These are phyloP conservation scores for Naganishia cerealis DNA, from an alignment of 1,284 basidiomycete genomes.

Conservation along the genomic window DNA sequence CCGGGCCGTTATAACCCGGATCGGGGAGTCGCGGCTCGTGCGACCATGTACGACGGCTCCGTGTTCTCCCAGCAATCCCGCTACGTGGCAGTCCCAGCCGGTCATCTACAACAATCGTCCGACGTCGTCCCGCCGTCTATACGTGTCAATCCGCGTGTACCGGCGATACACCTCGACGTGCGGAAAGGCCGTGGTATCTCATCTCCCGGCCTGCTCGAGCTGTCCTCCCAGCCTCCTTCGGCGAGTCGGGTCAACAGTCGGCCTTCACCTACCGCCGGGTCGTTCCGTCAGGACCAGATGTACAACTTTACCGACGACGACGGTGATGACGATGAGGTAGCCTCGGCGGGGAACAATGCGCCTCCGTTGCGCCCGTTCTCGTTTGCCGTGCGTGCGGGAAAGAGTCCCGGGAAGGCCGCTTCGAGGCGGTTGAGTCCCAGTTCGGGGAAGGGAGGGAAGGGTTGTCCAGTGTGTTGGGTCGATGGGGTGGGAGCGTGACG, in stretches of 20 bases:
- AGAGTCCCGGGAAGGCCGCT: conserved; percentile 34
- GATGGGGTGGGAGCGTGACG: conserved; percentile 65
- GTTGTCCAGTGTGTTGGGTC: conserved; percentile 59
- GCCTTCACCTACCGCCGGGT: neutral
- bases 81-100: neutral
- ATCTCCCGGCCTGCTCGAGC: conserved; percentile 39
- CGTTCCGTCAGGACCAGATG: conserved; percentile 21
- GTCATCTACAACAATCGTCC: neutral
- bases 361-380: conserved; percentile 48
- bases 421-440: conserved; percentile 30
- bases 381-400: conserved; percentile 50
- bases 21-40: conserved; percentile 3
- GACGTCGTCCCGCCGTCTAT: neutral
- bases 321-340: neutral
- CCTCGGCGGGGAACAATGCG: conserved; percentile 15
- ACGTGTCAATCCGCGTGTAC: neutral
- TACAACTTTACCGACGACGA: conserved; percentile 27
- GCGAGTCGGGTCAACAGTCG: conserved; percentile 8
- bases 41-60: conserved; percentile 32
- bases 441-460: conserved; percentile 39
- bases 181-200: conserved; percentile 50
- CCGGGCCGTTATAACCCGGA: neutral
- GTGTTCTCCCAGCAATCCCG: neutral
- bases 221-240: conserved; percentile 3
- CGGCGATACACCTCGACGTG: conserved; percentile 39